Percentiles rank a stretch among this genome's conserved stretches.
Evolutionary conservation across 1,284 basidiomycete species (phyloP).

Genomic region (Grifola frondosa): DNA sequence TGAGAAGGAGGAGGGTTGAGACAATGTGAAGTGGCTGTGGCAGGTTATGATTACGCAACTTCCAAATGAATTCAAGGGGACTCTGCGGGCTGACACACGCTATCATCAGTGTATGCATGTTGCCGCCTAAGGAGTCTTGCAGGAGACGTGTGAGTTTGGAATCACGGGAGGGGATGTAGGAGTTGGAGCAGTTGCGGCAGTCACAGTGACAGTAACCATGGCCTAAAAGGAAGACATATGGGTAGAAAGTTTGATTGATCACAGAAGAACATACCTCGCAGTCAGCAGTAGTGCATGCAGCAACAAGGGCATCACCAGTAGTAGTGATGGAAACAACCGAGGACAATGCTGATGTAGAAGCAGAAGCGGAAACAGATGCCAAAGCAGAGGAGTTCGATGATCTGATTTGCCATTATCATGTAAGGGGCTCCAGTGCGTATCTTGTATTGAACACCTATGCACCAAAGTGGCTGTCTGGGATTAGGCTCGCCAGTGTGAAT

Average conservation of each 20-base stretch:
- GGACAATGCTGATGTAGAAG: conserved; percentile 3
- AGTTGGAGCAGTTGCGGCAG: too few species aligned
- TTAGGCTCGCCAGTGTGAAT: too few species aligned
- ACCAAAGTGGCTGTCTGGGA: too few species aligned
- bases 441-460: conserved; percentile 5
- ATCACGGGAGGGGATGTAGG: conserved; percentile 94
- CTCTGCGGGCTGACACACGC: conserved; percentile 95
- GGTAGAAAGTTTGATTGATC: neutral
- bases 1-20: too few species aligned
- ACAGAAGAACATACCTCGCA: conserved; percentile 18
- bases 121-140: conserved; percentile 98
- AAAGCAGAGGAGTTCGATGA: conserved; percentile 21
- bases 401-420: neutral
- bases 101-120: conserved; percentile 97
- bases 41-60: too few species aligned
- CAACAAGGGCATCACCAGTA: conserved; percentile 21
- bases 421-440: neutral
- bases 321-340: conserved; percentile 15
- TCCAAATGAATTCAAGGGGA: too few species aligned
- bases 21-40: too few species aligned
- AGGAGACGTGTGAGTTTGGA: conserved; percentile 91
- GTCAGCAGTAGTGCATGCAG: conserved; percentile 2
- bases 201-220: conserved; percentile 18
- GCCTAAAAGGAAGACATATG: conserved; percentile 1
- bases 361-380: conserved; percentile 13